These are phyloP conservation scores for Fusarium pseudocircinatum DNA, from an alignment of 2,329 filamentous ascomycete species.

Conservation along the genomic window DNA sequence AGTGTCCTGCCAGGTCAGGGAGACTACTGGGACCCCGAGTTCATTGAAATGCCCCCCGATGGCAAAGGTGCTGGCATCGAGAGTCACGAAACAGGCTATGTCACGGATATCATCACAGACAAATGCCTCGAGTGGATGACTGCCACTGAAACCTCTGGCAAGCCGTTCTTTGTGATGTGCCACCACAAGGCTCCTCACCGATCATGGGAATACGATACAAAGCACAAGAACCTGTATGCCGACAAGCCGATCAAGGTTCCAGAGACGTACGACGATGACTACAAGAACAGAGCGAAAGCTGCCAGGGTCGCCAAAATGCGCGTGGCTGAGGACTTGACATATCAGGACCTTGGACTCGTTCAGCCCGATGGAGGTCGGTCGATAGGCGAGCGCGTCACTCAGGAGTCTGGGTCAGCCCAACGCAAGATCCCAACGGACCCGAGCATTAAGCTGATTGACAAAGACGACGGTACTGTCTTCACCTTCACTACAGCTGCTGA, in stretches of 20 bases:
- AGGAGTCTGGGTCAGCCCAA: slow-evolving; percentile 1
- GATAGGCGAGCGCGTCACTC: neutral
- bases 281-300: slow-evolving; percentile 62
- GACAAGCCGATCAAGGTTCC: slow-evolving; percentile 57
- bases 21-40: slow-evolving; percentile 61
- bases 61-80: neutral
- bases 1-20: slow-evolving; percentile 61
- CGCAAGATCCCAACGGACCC: slow-evolving; percentile 28
- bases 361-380: slow-evolving; percentile 56
- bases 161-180: slow-evolving; percentile 65
- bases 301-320: slow-evolving; percentile 62
- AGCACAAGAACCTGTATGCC: slow-evolving; percentile 58
- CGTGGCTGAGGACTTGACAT: slow-evolving; percentile 61
- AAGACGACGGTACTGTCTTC: slow-evolving; percentile 47
- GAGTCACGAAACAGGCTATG: slow-evolving; percentile 53
- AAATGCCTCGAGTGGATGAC: slow-evolving; percentile 56
- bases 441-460: neutral
- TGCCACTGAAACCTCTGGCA: slow-evolving; percentile 38
- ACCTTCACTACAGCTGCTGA: slow-evolving; percentile 54
- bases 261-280: slow-evolving; percentile 63
- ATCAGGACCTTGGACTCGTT: slow-evolving; percentile 60
- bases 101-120: slow-evolving; percentile 62
- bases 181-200: slow-evolving; percentile 66
- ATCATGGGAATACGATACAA: slow-evolving; percentile 60
- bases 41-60: slow-evolving; percentile 53